Evolutionary conservation across 2,329 filamentous ascomycete genomes (phyloP).

Genomic region (Decorospora gaudefroyi): DNA sequence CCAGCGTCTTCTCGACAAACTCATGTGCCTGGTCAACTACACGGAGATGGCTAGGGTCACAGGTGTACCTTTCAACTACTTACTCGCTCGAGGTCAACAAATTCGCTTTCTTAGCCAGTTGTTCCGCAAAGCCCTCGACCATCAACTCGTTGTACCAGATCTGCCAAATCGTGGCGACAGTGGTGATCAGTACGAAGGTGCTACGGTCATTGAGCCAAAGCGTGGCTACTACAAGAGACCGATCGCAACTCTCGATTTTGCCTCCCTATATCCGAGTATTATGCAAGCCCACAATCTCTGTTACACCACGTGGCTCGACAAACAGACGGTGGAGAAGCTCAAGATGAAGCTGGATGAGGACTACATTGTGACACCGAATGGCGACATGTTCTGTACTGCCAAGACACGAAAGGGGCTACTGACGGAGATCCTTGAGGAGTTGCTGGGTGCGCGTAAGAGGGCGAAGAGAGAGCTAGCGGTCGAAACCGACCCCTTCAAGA

Average conservation of each 20-base stretch:
- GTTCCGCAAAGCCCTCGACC: slow-evolving; percentile 90
- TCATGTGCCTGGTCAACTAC: slow-evolving; percentile 98
- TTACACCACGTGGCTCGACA: slow-evolving; percentile 90
- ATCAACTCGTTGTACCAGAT: slow-evolving; percentile 93
- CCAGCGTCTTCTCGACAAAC: slow-evolving; percentile 91
- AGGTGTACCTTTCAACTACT: slow-evolving; percentile 93
- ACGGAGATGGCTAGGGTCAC: slow-evolving; percentile 99
- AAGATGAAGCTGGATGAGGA: slow-evolving; percentile 84
- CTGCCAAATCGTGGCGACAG: slow-evolving; percentile 65
- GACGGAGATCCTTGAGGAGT: slow-evolving; percentile 92
- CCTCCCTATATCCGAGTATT: slow-evolving; percentile 96
- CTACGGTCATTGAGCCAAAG: slow-evolving; percentile 94
- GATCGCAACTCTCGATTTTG: slow-evolving; percentile 96
- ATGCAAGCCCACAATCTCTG: slow-evolving; percentile 99
- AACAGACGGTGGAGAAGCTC: slow-evolving; percentile 74
- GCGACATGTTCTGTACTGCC: slow-evolving; percentile 86
- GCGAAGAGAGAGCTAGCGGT: slow-evolving; percentile 87
- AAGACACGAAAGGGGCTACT: slow-evolving; percentile 90
- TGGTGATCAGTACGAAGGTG: slow-evolving; percentile 94
- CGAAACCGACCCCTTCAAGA: slow-evolving; percentile 95
- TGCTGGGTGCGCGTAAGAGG: slow-evolving; percentile 88
- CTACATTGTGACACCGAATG: slow-evolving; percentile 94
- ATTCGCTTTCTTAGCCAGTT: slow-evolving; percentile 97
- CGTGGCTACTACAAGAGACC: slow-evolving; percentile 94
- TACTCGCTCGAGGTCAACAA: slow-evolving; percentile 90